These are phyloP conservation scores for Jaapia argillacea DNA, from an alignment of 768 basidiomycete species.

Conservation along the genomic window DNA sequence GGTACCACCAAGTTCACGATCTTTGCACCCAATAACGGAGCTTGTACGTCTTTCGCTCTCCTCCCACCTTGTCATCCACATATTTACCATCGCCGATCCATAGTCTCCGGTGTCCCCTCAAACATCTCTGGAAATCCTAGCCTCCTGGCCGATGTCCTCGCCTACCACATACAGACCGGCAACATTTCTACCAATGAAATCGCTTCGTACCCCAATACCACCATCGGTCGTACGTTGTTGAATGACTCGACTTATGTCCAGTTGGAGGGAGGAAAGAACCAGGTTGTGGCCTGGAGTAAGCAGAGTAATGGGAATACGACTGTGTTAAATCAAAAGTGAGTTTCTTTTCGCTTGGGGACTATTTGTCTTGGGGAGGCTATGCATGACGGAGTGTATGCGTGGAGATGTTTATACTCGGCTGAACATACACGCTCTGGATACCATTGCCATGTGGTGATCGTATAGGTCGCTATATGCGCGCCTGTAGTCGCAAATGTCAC, in stretches of 20 bases:
- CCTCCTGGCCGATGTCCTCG: constrained; percentile 34
- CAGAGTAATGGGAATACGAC: constrained; percentile 26
- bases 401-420: too few relatives aligned
- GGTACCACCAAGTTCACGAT: constrained; percentile 26
- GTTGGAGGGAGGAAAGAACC: constrained; percentile 48
- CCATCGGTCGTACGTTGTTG: constrained; percentile 57
- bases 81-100: background rate
- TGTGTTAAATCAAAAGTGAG: constrained; percentile 41
- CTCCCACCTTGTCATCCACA: background rate
- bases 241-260: constrained; percentile 34
- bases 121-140: constrained; percentile 23
- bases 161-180: constrained; percentile 50
- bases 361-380: too few relatives aligned
- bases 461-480: background rate
- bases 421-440: too few relatives aligned
- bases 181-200: constrained; percentile 34
- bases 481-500: too few relatives aligned
- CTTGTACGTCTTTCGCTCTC: constrained; percentile 28
- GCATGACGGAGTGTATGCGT: too few relatives aligned
- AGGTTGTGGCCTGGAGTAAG: constrained; percentile 42
- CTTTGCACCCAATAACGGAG: constrained; percentile 47
- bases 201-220: constrained; percentile 39
- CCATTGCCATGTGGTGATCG: too few relatives aligned
- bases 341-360: constrained; percentile 3
- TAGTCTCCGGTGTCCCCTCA: constrained; percentile 20